Conservation (phyloP, 129 eudicot genomes). For the Flaveria linearis region DNA sequence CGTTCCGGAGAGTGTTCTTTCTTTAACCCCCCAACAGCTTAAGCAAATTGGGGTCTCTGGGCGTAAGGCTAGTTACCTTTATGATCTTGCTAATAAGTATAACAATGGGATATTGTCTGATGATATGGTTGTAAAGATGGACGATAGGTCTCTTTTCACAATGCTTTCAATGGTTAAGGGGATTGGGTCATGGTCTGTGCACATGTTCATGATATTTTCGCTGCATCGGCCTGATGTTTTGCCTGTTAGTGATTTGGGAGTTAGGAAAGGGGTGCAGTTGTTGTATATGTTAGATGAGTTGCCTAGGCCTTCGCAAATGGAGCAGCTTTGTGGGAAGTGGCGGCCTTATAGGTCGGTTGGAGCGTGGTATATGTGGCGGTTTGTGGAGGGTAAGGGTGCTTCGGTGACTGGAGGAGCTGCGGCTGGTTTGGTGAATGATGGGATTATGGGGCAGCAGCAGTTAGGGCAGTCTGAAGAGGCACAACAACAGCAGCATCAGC, state of each 20-base stretch:
- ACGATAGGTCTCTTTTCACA: constrained; percentile 81
- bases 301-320: constrained; percentile 97
- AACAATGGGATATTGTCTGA: constrained; percentile 71
- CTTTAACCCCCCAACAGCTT: constrained; percentile 62
- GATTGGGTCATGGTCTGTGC: constrained; percentile 97
- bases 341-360: constrained; percentile 89
- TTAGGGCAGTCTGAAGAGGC: constrained; percentile 43
- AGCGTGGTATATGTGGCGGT: constrained; percentile 97
- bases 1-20: constrained; percentile 55
- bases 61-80: constrained; percentile 77
- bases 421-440: constrained; percentile 41
- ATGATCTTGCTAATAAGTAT: constrained; percentile 82
- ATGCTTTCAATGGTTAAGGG: constrained; percentile 96
- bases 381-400: constrained; percentile 72
- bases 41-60: constrained; percentile 90
- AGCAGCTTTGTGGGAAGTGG: constrained; percentile 89
- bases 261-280: constrained; percentile 84
- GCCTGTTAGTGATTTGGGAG: constrained; percentile 90
- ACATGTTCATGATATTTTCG: constrained; percentile 95
- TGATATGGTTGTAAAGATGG: constrained; percentile 70
- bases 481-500: constrained; percentile 37
- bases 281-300: constrained; percentile 76
- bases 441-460: constrained; percentile 48
- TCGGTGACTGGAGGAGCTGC: constrained; percentile 37
- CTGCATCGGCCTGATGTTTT: constrained; percentile 87